phyloP scores from a whole-genome alignment of 2,329 filamentous ascomycete genomes.

The Fusarium floridanum region DNA sequence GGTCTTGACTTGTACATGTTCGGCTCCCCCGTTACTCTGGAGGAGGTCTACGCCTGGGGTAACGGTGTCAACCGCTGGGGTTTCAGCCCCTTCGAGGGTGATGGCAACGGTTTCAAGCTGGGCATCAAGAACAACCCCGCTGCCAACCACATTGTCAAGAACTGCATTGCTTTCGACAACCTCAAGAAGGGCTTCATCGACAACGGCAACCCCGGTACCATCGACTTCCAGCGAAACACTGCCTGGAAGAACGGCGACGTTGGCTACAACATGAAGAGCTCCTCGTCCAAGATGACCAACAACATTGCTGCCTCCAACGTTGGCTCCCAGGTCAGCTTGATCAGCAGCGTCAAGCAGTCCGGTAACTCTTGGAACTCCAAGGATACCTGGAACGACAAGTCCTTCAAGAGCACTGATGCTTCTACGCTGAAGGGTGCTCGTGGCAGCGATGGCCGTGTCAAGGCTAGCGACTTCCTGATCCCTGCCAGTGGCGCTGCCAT shows the following conservation, averaged over 20 bases:
- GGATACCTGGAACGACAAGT: conserved; percentile 54
- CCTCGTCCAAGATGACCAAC: conserved; percentile 50
- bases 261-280: conserved; percentile 41
- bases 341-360: conserved; percentile 39
- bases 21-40: conserved; percentile 56
- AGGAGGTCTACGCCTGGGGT: conserved; percentile 60
- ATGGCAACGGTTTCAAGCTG: conserved; percentile 64
- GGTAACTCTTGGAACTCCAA: conserved; percentile 59
- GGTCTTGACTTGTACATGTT: conserved; percentile 54
- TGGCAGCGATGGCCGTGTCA: conserved; percentile 54
- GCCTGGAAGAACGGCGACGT: conserved; percentile 59
- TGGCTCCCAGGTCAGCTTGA: conserved; percentile 22
- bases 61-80: conserved; percentile 61
- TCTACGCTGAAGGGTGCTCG: conserved; percentile 53
- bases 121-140: conserved; percentile 53
- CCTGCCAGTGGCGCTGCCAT: conserved; percentile 49
- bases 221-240: conserved; percentile 58
- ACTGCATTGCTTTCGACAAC: conserved; percentile 60
- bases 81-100: conserved; percentile 58
- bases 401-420: conserved; percentile 55
- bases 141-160: conserved; percentile 58
- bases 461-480: conserved; percentile 57
- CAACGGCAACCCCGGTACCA: conserved; percentile 57
- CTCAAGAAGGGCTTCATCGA: conserved; percentile 61
- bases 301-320: conserved; percentile 54